Base-by-base conservation (phyloP, 441 rosid genomes). In the Macaranga tanarius region DNA sequence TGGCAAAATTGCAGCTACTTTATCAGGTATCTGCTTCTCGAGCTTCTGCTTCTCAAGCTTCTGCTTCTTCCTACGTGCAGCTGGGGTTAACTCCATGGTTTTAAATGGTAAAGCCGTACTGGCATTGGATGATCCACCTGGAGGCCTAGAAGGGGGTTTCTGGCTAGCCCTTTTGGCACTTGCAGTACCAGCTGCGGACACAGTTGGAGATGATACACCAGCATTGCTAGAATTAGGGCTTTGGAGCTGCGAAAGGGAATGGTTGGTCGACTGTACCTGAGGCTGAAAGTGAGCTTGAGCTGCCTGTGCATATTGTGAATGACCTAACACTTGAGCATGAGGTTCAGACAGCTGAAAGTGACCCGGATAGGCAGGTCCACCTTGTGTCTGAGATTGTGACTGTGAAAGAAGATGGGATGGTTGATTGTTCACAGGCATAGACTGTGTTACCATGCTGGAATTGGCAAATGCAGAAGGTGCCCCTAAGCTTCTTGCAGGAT, bases 301-400 rank as follows among this genome's bases (percentile, higher is more conserved):
- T 57, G 75, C 63, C 71, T 86, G 94, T 1, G 71, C 82, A 48
- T 78, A 79, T 57, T 87, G 89, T 3, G 84, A 66, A 48, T 84
- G 87, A 19, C 84, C 86, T 63, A 83, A 78, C 42, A 79, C 79
- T 65, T 84, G 90, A 19, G 85, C 77, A 65, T 85, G 93, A 5
- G 92, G 86, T 40, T 91, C 92, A 19, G 90, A 83, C 77, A 86
- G 75, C 79, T 85, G 87, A 84, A 89, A 87, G 79, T 88, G 96
- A 22, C 93, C 93, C 0, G 86, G 86, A 75, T 82, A 87, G 42
- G 75, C 73, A 42, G 86, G 58, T 42, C 80, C 87, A 25, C 79
- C 81, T 38, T 73, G 90, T 13, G 75, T 15, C 4, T 85, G 93
- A 68, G 87, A 74, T 51, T 84, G 86, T 5, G 88, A 69, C 79